Evolutionary conservation across 495 filamentous ascomycete species (phyloP).

Genomic region (Penicillium coffeae): DNA sequence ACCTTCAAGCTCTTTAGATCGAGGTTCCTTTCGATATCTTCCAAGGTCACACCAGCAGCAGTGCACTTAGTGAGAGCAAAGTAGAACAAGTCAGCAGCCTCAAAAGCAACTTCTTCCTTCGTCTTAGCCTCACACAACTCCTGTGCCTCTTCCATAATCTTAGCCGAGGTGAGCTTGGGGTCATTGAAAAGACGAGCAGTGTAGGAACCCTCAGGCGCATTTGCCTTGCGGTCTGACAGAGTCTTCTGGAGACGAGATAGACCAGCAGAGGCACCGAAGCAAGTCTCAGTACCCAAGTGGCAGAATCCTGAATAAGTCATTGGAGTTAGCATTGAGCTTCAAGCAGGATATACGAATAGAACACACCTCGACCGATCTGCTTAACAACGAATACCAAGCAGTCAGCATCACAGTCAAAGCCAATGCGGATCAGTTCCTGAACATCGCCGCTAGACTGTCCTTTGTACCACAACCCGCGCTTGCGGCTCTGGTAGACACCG

Average conservation of each 20-base stretch:
- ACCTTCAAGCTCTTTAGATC: conserved; percentile 94
- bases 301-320: conserved; percentile 66
- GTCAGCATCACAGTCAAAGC: conserved; percentile 88
- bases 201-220: conserved; percentile 85
- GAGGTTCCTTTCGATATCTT: conserved; percentile 85
- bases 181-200: conserved; percentile 90
- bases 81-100: conserved; percentile 93
- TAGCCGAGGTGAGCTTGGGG: conserved; percentile 80
- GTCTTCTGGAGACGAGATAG: conserved; percentile 83
- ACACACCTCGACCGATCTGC: conserved; percentile 71
- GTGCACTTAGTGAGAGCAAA: conserved; percentile 90
- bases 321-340: conserved; percentile 12
- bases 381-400: conserved; percentile 84
- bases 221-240: conserved; percentile 68
- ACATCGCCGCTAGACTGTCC: conserved; percentile 90
- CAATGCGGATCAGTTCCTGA: conserved; percentile 80
- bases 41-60: conserved; percentile 72
- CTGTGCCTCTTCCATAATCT: conserved; percentile 97
- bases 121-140: conserved; percentile 83
- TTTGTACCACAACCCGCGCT: conserved; percentile 95
- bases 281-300: conserved; percentile 84
- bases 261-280: conserved; percentile 81
- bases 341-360: background rate
- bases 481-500: conserved; percentile 93
- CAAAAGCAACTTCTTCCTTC: conserved; percentile 82